Percentiles rank a stretch among this genome's conserved stretches.
phyloP scores from a whole-genome alignment of 1,284 basidiomycete genomes.

The Cronartium ribicola region DNA sequence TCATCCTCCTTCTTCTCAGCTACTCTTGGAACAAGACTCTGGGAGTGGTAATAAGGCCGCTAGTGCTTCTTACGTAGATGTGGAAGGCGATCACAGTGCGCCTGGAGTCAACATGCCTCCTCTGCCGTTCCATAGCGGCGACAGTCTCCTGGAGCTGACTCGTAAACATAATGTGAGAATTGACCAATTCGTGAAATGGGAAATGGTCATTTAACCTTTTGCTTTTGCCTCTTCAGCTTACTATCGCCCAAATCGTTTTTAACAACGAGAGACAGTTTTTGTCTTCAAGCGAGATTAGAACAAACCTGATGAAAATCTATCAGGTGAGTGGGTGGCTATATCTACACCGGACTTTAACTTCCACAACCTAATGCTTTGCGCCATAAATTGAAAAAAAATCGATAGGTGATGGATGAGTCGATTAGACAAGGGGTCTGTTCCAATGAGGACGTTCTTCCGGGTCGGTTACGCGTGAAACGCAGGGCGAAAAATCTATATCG shows the following conservation, averaged over 20 bases:
- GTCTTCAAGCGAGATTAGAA: constrained; percentile 68
- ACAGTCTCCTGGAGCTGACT: constrained; percentile 70
- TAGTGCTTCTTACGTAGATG: not conserved
- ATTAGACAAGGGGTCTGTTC: constrained; percentile 38
- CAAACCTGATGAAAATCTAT: constrained; percentile 58
- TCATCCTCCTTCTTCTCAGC: constrained; percentile 53
- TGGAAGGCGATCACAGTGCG: not conserved
- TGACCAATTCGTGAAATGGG: not conserved
- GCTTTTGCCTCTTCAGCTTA: constrained; percentile 59
- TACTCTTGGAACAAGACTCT: constrained; percentile 50
- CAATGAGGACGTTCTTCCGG: constrained; percentile 61
- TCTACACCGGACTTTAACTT: not conserved
- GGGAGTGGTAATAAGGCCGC: constrained; percentile 44
- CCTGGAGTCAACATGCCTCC: constrained; percentile 57
- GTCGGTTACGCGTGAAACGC: constrained; percentile 70
- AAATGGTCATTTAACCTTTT: no score
- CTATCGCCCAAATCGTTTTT: constrained; percentile 89
- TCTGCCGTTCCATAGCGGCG: constrained; percentile 77
- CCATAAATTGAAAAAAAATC: not conserved
- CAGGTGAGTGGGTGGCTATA: constrained; percentile 45
- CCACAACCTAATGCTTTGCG: constrained; percentile 10
- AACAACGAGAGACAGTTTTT: constrained; percentile 86
- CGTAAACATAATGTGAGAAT: constrained; percentile 70
- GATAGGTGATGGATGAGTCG: constrained; percentile 39
- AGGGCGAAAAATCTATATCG: constrained; percentile 62